These are phyloP conservation scores for Mucor circinelloides DNA, from an alignment of 371 early-diverging fungal species.

Conservation along the genomic window DNA sequence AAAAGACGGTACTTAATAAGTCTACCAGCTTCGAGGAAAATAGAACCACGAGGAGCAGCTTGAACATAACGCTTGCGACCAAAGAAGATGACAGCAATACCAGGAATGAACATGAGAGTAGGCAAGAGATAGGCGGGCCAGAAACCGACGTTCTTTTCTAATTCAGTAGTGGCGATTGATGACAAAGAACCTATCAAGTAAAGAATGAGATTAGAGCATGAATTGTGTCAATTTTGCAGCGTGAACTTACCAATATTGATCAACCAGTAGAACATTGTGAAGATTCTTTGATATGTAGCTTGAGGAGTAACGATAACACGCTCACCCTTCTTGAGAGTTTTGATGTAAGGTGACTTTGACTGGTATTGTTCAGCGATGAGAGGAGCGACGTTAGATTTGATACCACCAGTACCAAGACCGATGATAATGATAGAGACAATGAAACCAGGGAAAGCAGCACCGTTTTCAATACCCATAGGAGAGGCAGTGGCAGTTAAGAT, in stretches of 20 bases:
- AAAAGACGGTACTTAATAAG: constrained; percentile 20
- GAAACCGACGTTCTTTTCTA: constrained; percentile 60
- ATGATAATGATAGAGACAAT: constrained; percentile 71
- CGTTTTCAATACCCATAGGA: constrained; percentile 53
- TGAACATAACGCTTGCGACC: constrained; percentile 65
- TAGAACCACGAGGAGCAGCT: constrained; percentile 63
- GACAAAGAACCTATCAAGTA: constrained; percentile 51
- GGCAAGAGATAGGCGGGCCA: constrained; percentile 75
- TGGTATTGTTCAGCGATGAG: constrained; percentile 53
- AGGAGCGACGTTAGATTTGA: constrained; percentile 53
- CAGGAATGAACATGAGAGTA: constrained; percentile 67
- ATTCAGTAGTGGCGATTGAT: constrained; percentile 62
- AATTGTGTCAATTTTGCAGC: background rate
- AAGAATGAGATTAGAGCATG: background rate
- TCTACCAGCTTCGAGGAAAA: constrained; percentile 47
- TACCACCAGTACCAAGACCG: constrained; percentile 63
- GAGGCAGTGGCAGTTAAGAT: constrained; percentile 68
- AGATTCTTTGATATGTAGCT: constrained; percentile 47
- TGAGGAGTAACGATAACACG: constrained; percentile 55
- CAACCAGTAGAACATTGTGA: constrained; percentile 41
- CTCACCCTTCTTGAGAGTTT: constrained; percentile 28
- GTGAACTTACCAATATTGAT: constrained; percentile 55
- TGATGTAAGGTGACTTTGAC: constrained; percentile 36
- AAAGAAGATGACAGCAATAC: constrained; percentile 59
- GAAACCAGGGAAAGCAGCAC: constrained; percentile 67